Base-by-base conservation (phyloP, 768 basidiomycete genomes). In the Phaeotremella fagi region DNA sequence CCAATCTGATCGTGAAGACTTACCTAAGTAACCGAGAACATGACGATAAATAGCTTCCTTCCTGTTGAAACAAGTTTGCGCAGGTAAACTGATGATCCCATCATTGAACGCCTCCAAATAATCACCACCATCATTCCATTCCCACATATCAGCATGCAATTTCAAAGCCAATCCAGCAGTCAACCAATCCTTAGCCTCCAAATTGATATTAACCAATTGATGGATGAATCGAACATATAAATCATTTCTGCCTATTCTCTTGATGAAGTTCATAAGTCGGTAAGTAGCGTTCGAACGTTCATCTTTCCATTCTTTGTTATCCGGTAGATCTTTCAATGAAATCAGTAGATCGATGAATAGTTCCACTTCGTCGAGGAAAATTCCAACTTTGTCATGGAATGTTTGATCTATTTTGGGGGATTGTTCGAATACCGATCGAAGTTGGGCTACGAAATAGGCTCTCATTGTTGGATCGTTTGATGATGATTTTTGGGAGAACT, bases 161-260 rank as follows among this genome's bases (percentile, higher is more conserved):
- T 92, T 94, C 50, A 98, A 79, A 0, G 91, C 94, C 26, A 95
- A 78, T 1, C 90, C 94, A 2, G 94, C 94, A 38, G 59, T 46
- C 26, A 70, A 28, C 52, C 61, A 55, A 55, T 50, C 54, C 4
- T 22, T 6, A 29, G n/a, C 9, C 23, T 48, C 18, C 45, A 54
- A 18, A 64, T 84, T 61, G 67, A 91, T 88, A 63, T 89, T 87
- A 46, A 94, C 89, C 23, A 95, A 83, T 68, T 92, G 89, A 68
- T 95, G 90, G 22, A 94, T 87, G 71, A 94, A 94, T 80, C 91
- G 89, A 75, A 92, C 87, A 66, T 91, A 94, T 55, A 95, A 90
- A 68, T 92, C 90, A 66, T 89, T 86, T 12, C 91, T 80, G 16
- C 90, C 90, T 51, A 94, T 91, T 16, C 87, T 82, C 16, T 89